Evolutionary conservation across 495 filamentous ascomycete species (phyloP).

Genomic region (Clavariopsis aquatica): DNA sequence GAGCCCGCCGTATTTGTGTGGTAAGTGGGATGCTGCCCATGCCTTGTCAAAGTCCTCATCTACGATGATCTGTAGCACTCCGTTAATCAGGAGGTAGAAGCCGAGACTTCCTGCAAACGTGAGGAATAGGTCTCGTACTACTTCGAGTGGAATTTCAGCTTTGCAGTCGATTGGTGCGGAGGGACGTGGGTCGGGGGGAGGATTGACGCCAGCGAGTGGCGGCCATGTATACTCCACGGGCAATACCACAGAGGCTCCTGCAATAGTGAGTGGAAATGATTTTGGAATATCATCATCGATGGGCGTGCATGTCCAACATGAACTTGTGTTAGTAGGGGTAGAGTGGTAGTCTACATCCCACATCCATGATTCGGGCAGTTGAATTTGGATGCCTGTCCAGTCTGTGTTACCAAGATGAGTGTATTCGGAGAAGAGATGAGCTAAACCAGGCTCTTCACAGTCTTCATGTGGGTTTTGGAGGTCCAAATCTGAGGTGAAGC

Average conservation of each 20-base stretch:
- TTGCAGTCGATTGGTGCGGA: slow-evolving; percentile 19
- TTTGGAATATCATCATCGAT: slow-evolving; percentile 4
- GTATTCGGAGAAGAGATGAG: neutral
- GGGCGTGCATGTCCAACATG: slow-evolving; percentile 25
- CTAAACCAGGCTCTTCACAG: neutral
- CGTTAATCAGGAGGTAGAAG: slow-evolving; percentile 21
- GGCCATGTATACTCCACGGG: slow-evolving; percentile 26
- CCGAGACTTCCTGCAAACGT: slow-evolving; percentile 20
- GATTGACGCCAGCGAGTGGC: slow-evolving; percentile 15
- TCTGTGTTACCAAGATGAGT: neutral
- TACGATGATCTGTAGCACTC: slow-evolving; percentile 23
- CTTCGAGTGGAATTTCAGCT: slow-evolving; percentile 5
- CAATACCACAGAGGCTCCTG: slow-evolving; percentile 11
- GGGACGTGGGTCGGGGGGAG: slow-evolving; percentile 21
- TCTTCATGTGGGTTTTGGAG: neutral
- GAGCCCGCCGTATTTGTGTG: slow-evolving; percentile 26
- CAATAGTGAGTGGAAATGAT: slow-evolving; percentile 18
- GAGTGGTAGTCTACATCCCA: slow-evolving; percentile 25
- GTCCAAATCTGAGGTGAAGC: neutral
- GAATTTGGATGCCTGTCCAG: slow-evolving; percentile 15
- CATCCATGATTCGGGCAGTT: slow-evolving; percentile 20
- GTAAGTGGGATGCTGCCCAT: slow-evolving; percentile 21
- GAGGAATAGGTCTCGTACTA: slow-evolving; percentile 21
- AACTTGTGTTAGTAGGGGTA: neutral
- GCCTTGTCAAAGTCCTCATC: slow-evolving; percentile 17